phyloP scores from a whole-genome alignment of 108 stramenopile genomes.

The Craspedostauros australis region DNA sequence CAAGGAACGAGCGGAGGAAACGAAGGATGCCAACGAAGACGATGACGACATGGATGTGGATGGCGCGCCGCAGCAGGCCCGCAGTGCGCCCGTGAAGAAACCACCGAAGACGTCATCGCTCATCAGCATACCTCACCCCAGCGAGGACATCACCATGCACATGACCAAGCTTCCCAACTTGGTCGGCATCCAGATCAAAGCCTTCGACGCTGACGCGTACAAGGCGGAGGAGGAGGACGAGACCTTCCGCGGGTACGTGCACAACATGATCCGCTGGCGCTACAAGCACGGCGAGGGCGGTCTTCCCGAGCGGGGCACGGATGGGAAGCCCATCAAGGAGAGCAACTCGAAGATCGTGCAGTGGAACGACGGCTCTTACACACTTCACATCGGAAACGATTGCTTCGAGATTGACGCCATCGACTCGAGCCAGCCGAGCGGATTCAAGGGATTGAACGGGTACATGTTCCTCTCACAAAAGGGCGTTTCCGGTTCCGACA shows the following conservation, averaged over 20 bases:
- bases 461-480: constrained; percentile 69
- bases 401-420: constrained; percentile 67
- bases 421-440: constrained; percentile 12
- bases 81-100: constrained; percentile 3
- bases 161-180: constrained; percentile 78
- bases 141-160: constrained; percentile 26
- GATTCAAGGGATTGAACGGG: constrained; percentile 63
- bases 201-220: constrained; percentile 63
- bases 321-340: constrained; percentile 38
- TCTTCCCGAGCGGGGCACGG: constrained; percentile 18
- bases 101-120: constrained; percentile 33
- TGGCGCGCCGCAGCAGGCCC: background rate
- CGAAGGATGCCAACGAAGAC: background rate
- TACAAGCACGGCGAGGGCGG: constrained; percentile 44
- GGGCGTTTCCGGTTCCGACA: constrained; percentile 33
- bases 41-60: background rate
- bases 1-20: background rate
- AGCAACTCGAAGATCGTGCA: constrained; percentile 76
- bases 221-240: constrained; percentile 50
- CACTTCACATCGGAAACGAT: constrained; percentile 81
- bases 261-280: constrained; percentile 83
- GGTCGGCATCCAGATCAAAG: constrained; percentile 60
- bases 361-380: constrained; percentile 85
- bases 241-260: constrained; percentile 51
- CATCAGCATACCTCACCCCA: constrained; percentile 18